Base-by-base conservation (phyloP, 2,329 filamentous ascomycete genomes). In the Epichloe hybrida region DNA sequence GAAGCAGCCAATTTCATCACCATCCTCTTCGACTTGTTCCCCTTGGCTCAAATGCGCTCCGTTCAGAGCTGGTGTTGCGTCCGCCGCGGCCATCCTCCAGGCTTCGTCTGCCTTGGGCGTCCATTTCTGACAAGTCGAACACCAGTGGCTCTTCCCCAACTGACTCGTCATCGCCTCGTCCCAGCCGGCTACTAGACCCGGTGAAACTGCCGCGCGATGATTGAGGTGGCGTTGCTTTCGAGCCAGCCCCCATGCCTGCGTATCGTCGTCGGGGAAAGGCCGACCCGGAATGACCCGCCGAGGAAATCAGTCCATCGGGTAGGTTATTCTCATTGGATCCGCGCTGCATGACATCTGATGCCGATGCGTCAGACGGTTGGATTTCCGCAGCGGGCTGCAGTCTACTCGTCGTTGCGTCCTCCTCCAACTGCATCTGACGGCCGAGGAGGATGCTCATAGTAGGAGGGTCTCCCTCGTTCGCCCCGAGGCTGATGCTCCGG, bases 41-140 rank as follows among this genome's bases (percentile, higher is more conserved):
- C 37, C 66, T 63, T 31, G 59, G 62, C 53, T 74, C 72, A 50
- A 68, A 73, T 15, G 61, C 61, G 44, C 62, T 64, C 50, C 67
- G 64, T 34, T 72, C 64, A 23, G 65, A 60, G 17, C 67, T 73
- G 48, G 68, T 65, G 52, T 67, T 67, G 21, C 63, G 62, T 31
- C 66, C 64, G 3, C 68, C 65, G 42, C 69, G 64, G 1, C 64
- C 67, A 54, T 82, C 79, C 56, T 83, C 80, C 7, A 82, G 62
- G 56, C 77, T 83, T 54, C 76, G 72, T 54, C 79, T 70, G 43
- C 74, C 74, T 51, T 74, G 73, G 17, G 76, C 71, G 56, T 81
- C 80, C 61, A 86, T 77, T 63, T 88, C 84, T 37, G 81, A 85
- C 72, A 88, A 80, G 55, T 84, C 81, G 64, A 88, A 88, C 9